These are phyloP conservation scores for Lablab purpureus DNA, from an alignment of 306 rosid genomes.

Conservation along the genomic window DNA sequence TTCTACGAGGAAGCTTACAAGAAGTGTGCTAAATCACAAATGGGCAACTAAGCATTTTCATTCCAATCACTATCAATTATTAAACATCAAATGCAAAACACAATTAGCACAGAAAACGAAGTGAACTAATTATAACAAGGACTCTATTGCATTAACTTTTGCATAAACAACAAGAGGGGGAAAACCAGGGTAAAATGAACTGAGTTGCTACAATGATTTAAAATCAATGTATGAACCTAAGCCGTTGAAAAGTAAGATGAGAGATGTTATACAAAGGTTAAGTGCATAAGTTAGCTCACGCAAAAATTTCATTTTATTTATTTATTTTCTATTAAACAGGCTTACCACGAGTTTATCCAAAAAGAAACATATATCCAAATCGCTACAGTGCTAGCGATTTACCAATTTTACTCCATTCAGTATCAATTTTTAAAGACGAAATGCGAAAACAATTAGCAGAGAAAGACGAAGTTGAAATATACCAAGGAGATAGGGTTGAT, in stretches of 20 bases:
- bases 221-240: too few relatives aligned
- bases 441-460: not conserved
- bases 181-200: too few relatives aligned
- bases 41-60: not conserved
- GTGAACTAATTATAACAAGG: slow-evolving; percentile 64
- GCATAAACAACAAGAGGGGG: not conserved
- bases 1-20: not conserved
- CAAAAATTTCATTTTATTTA: too few relatives aligned
- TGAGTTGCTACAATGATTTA: too few relatives aligned
- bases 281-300: too few relatives aligned
- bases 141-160: not conserved
- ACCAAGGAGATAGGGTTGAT: slow-evolving; percentile 69
- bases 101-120: not conserved
- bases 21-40: not conserved
- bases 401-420: not conserved
- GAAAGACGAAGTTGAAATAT: slow-evolving; percentile 23
- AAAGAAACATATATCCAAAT: too few relatives aligned
- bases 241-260: too few relatives aligned
- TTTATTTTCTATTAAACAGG: too few relatives aligned
- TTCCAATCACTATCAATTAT: not conserved
- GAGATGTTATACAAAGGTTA: too few relatives aligned
- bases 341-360: too few relatives aligned
- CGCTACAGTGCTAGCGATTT: not conserved
- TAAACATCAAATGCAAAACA: slow-evolving; percentile 6
- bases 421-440: not conserved